These are phyloP conservation scores for Aspergillus coremiiformis DNA, from an alignment of 495 filamentous ascomycete genomes.

Conservation along the genomic window DNA sequence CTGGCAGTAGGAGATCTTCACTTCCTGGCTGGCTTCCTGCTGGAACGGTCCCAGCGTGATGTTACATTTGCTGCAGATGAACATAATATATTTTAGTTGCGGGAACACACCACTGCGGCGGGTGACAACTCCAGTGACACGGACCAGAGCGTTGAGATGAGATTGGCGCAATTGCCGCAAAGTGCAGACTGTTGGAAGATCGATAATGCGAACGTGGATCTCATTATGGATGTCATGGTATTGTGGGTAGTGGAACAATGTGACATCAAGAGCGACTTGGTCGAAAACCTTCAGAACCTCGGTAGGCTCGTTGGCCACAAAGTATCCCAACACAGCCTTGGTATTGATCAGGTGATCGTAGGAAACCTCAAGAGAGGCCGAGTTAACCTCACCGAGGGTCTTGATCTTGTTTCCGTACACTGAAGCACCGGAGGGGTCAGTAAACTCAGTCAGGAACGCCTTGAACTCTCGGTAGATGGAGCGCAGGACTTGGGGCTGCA, in stretches of 20 bases:
- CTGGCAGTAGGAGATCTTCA: conserved; percentile 94
- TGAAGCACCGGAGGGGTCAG: conserved; percentile 74
- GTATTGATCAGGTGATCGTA: conserved; percentile 83
- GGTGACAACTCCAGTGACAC: conserved; percentile 92
- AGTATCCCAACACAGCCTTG: conserved; percentile 96
- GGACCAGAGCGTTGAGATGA: conserved; percentile 93
- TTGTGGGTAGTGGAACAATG: conserved; percentile 90
- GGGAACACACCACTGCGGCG: conserved; percentile 96
- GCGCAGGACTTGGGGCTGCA: conserved; percentile 80
- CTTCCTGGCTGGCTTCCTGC: conserved; percentile 91
- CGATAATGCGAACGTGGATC: conserved; percentile 95
- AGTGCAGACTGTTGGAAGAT: conserved; percentile 92
- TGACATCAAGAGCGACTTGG: conserved; percentile 91
- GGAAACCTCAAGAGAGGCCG: conserved; percentile 91
- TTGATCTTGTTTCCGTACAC: conserved; percentile 92
- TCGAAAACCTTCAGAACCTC: conserved; percentile 96
- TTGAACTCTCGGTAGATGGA: conserved; percentile 96
- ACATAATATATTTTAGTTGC: conserved; percentile 96
- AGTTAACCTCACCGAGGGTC: conserved; percentile 92
- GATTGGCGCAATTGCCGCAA: conserved; percentile 92
- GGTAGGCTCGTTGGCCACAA: conserved; percentile 89
- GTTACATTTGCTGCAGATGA: conserved; percentile 90
- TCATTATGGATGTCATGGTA: conserved; percentile 97
- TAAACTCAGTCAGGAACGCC: conserved; percentile 93
- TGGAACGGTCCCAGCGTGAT: conserved; percentile 91